Conservation (phyloP, 2,329 filamentous ascomycete species). For the Elsinoe fawcettii region DNA sequence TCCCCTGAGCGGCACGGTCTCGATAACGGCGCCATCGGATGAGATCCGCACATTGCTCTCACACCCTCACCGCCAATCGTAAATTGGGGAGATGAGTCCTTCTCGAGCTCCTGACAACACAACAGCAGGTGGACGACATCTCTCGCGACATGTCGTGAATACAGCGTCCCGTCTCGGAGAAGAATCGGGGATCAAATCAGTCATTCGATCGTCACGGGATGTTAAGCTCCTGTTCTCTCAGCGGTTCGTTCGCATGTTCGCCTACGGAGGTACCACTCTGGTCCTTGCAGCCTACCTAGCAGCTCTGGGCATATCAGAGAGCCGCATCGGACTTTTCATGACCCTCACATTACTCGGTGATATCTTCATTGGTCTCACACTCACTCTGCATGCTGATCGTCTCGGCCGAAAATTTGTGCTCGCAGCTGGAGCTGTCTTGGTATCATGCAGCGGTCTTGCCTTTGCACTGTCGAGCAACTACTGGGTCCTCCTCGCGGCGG, state of each 20-base stretch:
- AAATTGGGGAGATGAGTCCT: neutral
- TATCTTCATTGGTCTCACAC: slow-evolving; percentile 25
- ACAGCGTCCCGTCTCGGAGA: neutral
- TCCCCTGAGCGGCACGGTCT: neutral
- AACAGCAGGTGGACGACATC: neutral
- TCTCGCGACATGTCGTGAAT: neutral
- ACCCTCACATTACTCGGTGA: slow-evolving; percentile 29
- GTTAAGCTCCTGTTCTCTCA: slow-evolving; percentile 16
- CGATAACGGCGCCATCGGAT: neutral
- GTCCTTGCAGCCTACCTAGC: slow-evolving; percentile 28
- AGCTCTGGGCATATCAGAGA: slow-evolving; percentile 24
- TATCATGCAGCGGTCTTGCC: slow-evolving; percentile 24
- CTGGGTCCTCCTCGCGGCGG: slow-evolving; percentile 27
- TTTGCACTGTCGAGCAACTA: slow-evolving; percentile 26
- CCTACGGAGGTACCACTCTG: slow-evolving; percentile 45
- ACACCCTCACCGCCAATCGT: neutral
- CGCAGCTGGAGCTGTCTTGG: slow-evolving; percentile 24
- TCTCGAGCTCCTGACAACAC: neutral
- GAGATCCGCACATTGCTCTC: neutral
- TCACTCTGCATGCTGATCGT: slow-evolving; percentile 27
- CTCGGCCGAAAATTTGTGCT: slow-evolving; percentile 26
- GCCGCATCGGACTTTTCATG: slow-evolving; percentile 31
- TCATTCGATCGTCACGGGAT: slow-evolving; percentile 6
- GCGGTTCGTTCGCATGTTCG: slow-evolving; percentile 48
- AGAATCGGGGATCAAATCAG: slow-evolving; percentile 1